A percentile compares a stretch with the other conserved stretches of the same genome.
Conservation (phyloP, 805 yeast species). For the Metschnikowia noctiluminum region DNA sequence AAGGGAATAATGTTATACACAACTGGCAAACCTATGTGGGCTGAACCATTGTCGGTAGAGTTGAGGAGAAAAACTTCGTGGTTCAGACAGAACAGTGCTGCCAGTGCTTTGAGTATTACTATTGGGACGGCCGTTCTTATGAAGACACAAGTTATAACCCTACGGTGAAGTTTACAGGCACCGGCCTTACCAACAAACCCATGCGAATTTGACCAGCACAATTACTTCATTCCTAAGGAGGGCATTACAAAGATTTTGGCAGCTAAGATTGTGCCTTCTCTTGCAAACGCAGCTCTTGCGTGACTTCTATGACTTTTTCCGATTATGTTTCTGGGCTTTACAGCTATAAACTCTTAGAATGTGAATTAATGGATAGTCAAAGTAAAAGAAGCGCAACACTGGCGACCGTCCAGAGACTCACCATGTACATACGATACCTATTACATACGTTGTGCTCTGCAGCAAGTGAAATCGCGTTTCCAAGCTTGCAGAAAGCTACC, state of each 20-base stretch:
- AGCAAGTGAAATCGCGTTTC: slow-evolving; percentile 2
- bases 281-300: not conserved
- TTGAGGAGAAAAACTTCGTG: slow-evolving; percentile 22
- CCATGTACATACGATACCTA: not conserved
- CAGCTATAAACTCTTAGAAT: no score
- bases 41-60: slow-evolving; percentile 28
- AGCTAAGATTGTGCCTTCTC: not conserved
- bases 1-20: not conserved
- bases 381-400: not conserved
- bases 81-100: slow-evolving; percentile 25
- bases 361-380: no score
- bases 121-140: slow-evolving; percentile 26
- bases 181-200: slow-evolving; percentile 28
- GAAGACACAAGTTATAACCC: slow-evolving; percentile 17
- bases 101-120: slow-evolving; percentile 23
- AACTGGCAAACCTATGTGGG: slow-evolving; percentile 28
- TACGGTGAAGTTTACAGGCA: slow-evolving; percentile 28
- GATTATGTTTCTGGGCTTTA: no score
- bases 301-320: not conserved
- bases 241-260: not conserved
- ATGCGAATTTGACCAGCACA: slow-evolving; percentile 13
- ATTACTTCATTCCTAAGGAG: slow-evolving; percentile 9
- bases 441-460: not conserved
- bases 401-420: not conserved
- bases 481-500: not conserved